Conservation (phyloP, 306 rosid genomes). For the Lathyrus tuberosus region DNA sequence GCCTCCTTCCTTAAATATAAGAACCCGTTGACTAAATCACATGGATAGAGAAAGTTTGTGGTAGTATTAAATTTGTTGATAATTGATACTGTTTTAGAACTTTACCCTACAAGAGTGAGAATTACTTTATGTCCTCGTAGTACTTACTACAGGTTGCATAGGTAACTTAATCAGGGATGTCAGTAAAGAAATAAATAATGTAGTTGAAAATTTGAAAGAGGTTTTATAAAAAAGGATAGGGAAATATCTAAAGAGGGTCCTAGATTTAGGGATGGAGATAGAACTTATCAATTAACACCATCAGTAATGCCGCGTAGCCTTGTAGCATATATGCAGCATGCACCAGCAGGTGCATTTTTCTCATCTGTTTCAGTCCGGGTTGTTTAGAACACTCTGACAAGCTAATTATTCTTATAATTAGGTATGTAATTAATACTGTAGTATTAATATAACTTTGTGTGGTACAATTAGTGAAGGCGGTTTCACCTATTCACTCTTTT, state of each 20-base stretch:
- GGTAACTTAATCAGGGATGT: background rate
- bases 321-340: background rate
- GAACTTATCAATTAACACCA: conserved; percentile 4
- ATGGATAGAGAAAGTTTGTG: background rate
- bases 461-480: background rate
- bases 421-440: background rate
- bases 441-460: background rate
- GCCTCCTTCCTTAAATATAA: background rate
- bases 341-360: background rate
- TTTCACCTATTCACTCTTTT: conserved; percentile 15
- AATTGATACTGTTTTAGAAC: background rate
- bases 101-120: background rate
- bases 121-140: background rate
- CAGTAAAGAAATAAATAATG: background rate
- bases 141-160: background rate
- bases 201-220: background rate
- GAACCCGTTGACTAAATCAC: background rate
- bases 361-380: background rate
- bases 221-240: background rate
- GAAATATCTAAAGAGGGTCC: too few species aligned
- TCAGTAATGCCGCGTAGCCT: background rate
- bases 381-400: background rate
- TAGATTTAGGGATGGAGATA: too few species aligned
- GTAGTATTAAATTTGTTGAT: background rate
- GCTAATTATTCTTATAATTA: background rate